A percentile compares a stretch with the other conserved stretches of the same genome.
Conservation (phyloP, 108 stramenopile species). For the Cyclotella distinguenda region DNA sequence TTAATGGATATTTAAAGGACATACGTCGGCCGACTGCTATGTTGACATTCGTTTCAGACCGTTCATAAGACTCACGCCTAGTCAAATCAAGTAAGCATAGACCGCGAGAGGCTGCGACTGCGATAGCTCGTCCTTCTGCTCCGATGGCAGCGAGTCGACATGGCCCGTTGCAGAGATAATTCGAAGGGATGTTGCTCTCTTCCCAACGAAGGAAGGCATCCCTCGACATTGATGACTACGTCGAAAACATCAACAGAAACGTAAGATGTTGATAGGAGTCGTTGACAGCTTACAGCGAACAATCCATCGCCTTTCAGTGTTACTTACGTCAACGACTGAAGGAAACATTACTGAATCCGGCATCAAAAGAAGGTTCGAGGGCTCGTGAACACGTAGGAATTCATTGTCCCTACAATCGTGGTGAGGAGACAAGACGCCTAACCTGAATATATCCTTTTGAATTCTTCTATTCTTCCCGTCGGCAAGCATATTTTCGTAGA, state of each 20-base stretch:
- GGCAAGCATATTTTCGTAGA: conserved; percentile 17
- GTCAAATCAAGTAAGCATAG: conserved; percentile 41
- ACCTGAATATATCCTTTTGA: conserved; percentile 23
- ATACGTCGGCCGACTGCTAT: no score
- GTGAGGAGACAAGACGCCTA: conserved; percentile 33
- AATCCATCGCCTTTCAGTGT: background rate
- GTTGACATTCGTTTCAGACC: background rate
- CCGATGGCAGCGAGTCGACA: conserved; percentile 32
- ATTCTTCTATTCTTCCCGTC: background rate
- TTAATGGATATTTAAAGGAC: no score
- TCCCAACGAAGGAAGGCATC: conserved; percentile 35
- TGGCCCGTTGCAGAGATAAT: conserved; percentile 36
- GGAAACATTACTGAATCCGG: conserved; percentile 29
- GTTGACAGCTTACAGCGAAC: background rate
- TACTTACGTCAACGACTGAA: conserved; percentile 18
- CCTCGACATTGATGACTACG: conserved; percentile 14
- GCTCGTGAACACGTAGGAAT: conserved; percentile 15
- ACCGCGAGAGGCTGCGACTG: conserved; percentile 38
- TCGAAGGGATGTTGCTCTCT: conserved; percentile 32
- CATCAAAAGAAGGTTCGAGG: conserved; percentile 24
- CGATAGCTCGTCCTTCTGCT: conserved; percentile 32
- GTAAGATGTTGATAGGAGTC: background rate
- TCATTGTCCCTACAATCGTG: background rate
- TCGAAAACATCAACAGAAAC: background rate
- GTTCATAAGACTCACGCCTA: conserved; percentile 3